These are phyloP conservation scores for Trichoderma breve DNA, from an alignment of 2,329 filamentous ascomycete species.

Conservation along the genomic window DNA sequence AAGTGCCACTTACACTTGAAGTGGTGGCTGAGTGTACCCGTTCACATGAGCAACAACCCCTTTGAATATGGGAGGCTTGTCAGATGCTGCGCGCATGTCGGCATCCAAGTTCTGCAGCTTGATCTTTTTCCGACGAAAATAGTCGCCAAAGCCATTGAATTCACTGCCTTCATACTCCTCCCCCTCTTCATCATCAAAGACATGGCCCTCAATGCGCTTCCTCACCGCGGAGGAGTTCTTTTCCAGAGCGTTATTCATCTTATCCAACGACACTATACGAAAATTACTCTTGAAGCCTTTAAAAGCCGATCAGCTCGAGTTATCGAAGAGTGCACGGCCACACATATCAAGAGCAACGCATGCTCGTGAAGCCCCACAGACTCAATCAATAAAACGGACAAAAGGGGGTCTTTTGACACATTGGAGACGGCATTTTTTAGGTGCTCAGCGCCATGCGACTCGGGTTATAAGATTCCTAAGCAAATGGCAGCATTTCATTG, in stretches of 20 bases:
- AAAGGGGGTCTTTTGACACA: not conserved
- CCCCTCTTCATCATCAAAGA: slow-evolving; percentile 76
- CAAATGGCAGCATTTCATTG: not conserved
- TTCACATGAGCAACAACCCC: slow-evolving; percentile 89
- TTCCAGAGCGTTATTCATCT: slow-evolving; percentile 60
- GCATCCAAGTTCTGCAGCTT: slow-evolving; percentile 94
- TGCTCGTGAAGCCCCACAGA: slow-evolving; percentile 3
- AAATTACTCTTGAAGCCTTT: slow-evolving; percentile 19
- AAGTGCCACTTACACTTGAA: slow-evolving; percentile 61
- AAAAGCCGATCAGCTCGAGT: not conserved
- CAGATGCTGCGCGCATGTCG: slow-evolving; percentile 66
- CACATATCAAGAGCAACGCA: slow-evolving; percentile 20
- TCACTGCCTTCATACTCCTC: slow-evolving; percentile 87
- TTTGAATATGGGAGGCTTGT: slow-evolving; percentile 83
- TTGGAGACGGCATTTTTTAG: not conserved
- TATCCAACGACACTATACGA: not conserved
- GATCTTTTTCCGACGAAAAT: slow-evolving; percentile 93
- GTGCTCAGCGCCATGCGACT: not conserved
- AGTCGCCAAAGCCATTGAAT: slow-evolving; percentile 88
- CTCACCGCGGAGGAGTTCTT: slow-evolving; percentile 62
- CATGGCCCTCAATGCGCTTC: slow-evolving; percentile 63
- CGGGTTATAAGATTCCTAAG: not conserved
- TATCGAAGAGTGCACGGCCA: not conserved
- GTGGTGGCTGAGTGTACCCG: slow-evolving; percentile 90
- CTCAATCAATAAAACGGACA: not conserved